Conservation (phyloP, 108 stramenopile genomes). For the Skeletonema menzelii region DNA sequence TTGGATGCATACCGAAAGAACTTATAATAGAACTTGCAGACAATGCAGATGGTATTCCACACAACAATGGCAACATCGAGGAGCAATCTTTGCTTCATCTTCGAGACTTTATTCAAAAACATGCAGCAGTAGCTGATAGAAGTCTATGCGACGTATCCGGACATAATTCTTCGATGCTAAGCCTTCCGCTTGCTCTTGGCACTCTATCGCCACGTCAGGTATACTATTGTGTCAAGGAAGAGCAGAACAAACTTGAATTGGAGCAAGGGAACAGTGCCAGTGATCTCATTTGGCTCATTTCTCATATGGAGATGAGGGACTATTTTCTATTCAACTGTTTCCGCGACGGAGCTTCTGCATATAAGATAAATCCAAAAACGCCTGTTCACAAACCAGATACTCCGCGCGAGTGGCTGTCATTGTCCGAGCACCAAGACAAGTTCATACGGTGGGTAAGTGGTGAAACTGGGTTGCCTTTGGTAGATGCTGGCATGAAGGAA, state of each 20-base stretch:
- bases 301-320: conserved; percentile 78
- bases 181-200: conserved; percentile 50
- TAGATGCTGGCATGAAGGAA: conserved; percentile 94
- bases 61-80: conserved; percentile 26
- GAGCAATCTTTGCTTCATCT: conserved; percentile 36
- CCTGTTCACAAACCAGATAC: conserved; percentile 10
- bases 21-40: conserved; percentile 15
- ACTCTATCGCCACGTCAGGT: conserved; percentile 57
- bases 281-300: conserved; percentile 56
- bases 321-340: conserved; percentile 67
- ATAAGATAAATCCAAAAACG: conserved; percentile 17
- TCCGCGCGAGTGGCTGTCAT: conserved; percentile 26
- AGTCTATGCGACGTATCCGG: conserved; percentile 57
- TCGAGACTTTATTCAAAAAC: conserved; percentile 42
- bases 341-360: conserved; percentile 27
- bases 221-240: conserved; percentile 36
- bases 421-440: conserved; percentile 15
- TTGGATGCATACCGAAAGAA: conserved; percentile 28
- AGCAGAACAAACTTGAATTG: conserved; percentile 25
- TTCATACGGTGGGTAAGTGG: conserved; percentile 71
- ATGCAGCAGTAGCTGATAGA: conserved; percentile 54
- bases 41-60: conserved; percentile 16
- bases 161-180: conserved; percentile 55
- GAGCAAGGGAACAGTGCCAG: not conserved
- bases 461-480: conserved; percentile 78